Evolutionary conservation across 805 yeast genomes (phyloP), one percentile per base, ranked within the genome.

Genomic region (Priceomyces haplophilus): DNA sequence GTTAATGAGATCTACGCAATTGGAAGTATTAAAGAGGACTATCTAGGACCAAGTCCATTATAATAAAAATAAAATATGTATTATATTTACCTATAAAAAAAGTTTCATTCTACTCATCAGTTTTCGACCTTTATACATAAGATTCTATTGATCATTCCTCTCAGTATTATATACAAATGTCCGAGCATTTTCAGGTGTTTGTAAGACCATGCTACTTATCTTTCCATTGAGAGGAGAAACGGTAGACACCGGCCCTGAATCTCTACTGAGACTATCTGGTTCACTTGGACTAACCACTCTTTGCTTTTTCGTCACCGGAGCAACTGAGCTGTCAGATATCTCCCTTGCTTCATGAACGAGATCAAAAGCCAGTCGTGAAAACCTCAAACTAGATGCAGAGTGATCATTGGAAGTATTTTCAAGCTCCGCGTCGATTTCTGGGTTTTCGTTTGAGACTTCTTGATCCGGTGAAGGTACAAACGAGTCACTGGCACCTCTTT

Each of bases 21-120:
- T 61, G 99, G 99, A 38, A 86, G 95, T 65, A 91, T 93, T 58
- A 93, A 91, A 65, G 99, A 93, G 69, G 99, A 93, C 71, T 93
- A 88, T 64, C 75, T 93, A 66, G 99, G 99, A 42, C 95, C 96
- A 43, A 66, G 72, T 57, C 76, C 76, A 27, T 56, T 68, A 64
- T 67, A 50, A 53, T 17, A 13, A 21, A 34, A n/a, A 17, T n/a
- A 34, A 34, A 17, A 17, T 34, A 19, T 12, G 23, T 21, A 34
- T 25, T 34, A 12, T 19, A 34, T 19, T 12, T 19, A 4, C 6
- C 20, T 18, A 7, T 19, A 32, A 32, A 18, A 11, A 18, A 19
- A 13, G 20, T 34, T 19, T 19, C 3, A 34, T 18, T 21, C 8
- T 21, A 21, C 11, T 27, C 15, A n/a, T 27, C 15, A 27, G 5